Evolutionary conservation across 2,329 filamentous ascomycete species (phyloP).

Genomic region (Bipolaris sorokiniana): DNA sequence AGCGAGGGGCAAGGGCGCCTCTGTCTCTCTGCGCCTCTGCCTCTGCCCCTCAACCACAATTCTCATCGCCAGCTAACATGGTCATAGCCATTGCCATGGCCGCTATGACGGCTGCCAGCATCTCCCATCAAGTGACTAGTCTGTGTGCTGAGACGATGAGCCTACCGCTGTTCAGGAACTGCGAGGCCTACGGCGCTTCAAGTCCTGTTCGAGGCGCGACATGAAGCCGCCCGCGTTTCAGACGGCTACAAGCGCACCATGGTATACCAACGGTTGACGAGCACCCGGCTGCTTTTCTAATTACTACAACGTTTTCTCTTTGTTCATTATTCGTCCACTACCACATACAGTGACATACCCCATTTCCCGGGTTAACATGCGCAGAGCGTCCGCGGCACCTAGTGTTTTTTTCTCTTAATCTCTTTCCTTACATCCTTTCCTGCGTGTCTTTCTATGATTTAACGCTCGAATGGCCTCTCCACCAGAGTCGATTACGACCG

Average conservation of each 20-base stretch:
- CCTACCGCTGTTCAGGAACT: constrained; percentile 26
- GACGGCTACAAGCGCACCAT: constrained; percentile 38
- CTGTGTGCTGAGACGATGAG: constrained; percentile 41
- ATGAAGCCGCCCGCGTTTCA: constrained; percentile 48
- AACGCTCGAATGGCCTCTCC: constrained; percentile 49
- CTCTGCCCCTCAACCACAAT: constrained; percentile 1
- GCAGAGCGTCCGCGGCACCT: constrained; percentile 43
- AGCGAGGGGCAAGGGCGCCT: too few species aligned
- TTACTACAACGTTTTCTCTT: constrained; percentile 29
- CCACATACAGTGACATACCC: constrained; percentile 32
- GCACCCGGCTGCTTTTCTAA: constrained; percentile 38
- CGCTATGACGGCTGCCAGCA: constrained; percentile 17
- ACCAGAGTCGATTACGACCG: constrained; percentile 45
- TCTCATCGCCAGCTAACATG: constrained; percentile 8
- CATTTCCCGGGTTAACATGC: constrained; percentile 46
- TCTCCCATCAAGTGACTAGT: constrained; percentile 18
- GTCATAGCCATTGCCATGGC: constrained; percentile 9
- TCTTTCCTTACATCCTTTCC: constrained; percentile 37
- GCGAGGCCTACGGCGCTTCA: constrained; percentile 48
- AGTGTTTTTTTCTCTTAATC: constrained; percentile 36
- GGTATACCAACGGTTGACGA: constrained; percentile 45
- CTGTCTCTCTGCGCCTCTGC: not conserved
- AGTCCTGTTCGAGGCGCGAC: constrained; percentile 45
- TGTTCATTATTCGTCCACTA: constrained; percentile 32
- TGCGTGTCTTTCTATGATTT: constrained; percentile 42